Evolutionary conservation across 331 rosid species (phyloP).

Genomic region (Acacia pycnantha): DNA sequence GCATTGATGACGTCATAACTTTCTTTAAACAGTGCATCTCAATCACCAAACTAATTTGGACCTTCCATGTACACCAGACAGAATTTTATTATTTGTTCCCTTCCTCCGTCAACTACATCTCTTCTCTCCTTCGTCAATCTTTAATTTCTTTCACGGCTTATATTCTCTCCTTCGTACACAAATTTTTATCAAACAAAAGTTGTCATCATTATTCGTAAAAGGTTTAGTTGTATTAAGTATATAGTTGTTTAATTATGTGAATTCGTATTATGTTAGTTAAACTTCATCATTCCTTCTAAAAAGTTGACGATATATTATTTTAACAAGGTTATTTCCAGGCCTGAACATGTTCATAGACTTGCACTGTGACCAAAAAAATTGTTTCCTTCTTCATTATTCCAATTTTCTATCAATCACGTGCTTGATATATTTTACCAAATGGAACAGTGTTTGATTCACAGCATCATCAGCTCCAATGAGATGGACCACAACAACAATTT

Average conservation of each 20-base stretch:
- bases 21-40: conserved; percentile 31
- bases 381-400: neutral
- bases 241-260: neutral
- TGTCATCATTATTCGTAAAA: neutral
- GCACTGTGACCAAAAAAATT: neutral
- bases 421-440: neutral
- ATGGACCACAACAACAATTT: neutral
- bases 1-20: conserved; percentile 30
- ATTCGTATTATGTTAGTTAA: neutral
- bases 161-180: neutral
- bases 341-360: neutral
- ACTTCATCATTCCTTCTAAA: neutral
- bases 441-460: neutral
- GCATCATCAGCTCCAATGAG: neutral
- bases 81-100: neutral
- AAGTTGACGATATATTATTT: no score
- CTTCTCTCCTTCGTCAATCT: neutral
- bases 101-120: neutral
- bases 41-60: conserved; percentile 22
- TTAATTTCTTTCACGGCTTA: neutral
- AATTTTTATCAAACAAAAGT: neutral
- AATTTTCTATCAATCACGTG: neutral
- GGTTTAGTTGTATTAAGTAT: neutral
- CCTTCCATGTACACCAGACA: neutral
- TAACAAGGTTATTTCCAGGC: neutral